Conservation (phyloP, 169 alveolate genomes). For the Plasmodium inui region DNA sequence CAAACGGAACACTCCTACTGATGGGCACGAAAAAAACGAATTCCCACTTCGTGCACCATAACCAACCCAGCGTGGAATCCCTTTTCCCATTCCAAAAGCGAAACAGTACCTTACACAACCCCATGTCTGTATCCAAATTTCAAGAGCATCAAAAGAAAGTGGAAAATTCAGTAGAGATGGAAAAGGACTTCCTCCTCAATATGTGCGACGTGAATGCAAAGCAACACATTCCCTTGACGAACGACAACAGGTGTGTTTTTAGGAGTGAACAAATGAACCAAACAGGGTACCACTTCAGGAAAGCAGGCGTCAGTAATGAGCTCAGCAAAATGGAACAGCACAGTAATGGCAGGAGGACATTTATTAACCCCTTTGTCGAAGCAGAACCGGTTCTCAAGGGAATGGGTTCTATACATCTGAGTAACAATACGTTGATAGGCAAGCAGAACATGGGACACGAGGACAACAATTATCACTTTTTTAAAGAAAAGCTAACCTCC, state of each 20-base stretch:
- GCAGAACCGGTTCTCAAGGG: conserved; percentile 2
- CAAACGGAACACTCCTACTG: neutral
- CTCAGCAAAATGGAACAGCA: neutral
- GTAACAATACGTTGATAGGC: conserved; percentile 1
- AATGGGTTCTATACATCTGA: neutral
- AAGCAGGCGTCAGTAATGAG: neutral
- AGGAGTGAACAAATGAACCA: neutral
- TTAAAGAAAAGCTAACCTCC: conserved; percentile 29
- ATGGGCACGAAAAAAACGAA: conserved; percentile 9
- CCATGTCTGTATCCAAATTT: conserved; percentile 9
- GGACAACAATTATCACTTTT: neutral
- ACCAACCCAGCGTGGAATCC: neutral
- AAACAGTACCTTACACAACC: conserved; percentile 24
- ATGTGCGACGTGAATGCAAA: conserved; percentile 15
- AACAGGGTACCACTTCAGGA: neutral
- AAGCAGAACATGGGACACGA: neutral
- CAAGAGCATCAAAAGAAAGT: conserved; percentile 20
- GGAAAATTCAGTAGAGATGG: conserved; percentile 7
- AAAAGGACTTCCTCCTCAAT: neutral
- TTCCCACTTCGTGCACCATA: conserved; percentile 6
- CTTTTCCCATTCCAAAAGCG: conserved; percentile 45
- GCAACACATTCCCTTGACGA: neutral
- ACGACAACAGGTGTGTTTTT: conserved; percentile 3
- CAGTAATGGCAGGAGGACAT: conserved; percentile 7
- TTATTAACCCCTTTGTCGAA: conserved; percentile 18